Percentiles rank a stretch among this genome's conserved stretches.
These are phyloP conservation scores for Geotrichum klebahnii DNA, from an alignment of 1,139 yeast genomes.

Conservation along the genomic window DNA sequence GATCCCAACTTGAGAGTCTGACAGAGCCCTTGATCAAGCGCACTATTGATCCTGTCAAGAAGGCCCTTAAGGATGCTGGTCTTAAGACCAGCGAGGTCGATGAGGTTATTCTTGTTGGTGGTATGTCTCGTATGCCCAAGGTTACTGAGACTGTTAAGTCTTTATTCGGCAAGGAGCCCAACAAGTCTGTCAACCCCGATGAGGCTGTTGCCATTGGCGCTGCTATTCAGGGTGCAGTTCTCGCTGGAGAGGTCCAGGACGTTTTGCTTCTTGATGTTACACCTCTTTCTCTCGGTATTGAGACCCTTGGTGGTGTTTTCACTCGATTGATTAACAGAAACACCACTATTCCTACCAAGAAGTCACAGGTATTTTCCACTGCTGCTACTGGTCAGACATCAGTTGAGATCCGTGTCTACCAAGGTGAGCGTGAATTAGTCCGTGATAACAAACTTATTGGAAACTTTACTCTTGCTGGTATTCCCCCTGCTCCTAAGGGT, in stretches of 20 bases:
- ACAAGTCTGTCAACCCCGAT: conserved; percentile 98
- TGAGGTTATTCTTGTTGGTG: conserved; percentile 97
- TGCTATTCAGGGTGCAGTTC: conserved; percentile 98
- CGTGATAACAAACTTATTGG: conserved; percentile 98
- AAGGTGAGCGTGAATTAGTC: conserved; percentile 99
- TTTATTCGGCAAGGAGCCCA: conserved; percentile 91
- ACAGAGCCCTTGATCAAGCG: conserved; percentile 90
- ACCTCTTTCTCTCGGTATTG: conserved; percentile 95
- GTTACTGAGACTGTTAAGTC: conserved; percentile 93
- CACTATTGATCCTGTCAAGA: conserved; percentile 95
- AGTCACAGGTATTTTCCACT: conserved; percentile 95
- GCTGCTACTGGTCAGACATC: conserved; percentile 99
- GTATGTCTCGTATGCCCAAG: conserved; percentile 99
- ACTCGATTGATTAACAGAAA: conserved; percentile 96
- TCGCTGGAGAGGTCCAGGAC: conserved; percentile 97
- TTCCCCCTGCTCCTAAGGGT: conserved; percentile 98
- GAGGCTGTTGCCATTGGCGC: conserved; percentile 99
- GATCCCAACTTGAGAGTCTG: conserved; percentile 88
- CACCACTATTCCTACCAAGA: conserved; percentile 96
- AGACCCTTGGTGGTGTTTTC: conserved; percentile 98
- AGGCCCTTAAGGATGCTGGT: conserved; percentile 95
- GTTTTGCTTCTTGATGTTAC: conserved; percentile 93
- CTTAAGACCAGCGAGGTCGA: conserved; percentile 79
- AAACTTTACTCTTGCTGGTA: conserved; percentile 92
- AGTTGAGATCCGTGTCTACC: conserved; percentile 98